Evolutionary conservation across 2,329 filamentous ascomycete species (phyloP), one percentile per base, ranked within the genome.

Genomic region (Diplodia sapinea): DNA sequence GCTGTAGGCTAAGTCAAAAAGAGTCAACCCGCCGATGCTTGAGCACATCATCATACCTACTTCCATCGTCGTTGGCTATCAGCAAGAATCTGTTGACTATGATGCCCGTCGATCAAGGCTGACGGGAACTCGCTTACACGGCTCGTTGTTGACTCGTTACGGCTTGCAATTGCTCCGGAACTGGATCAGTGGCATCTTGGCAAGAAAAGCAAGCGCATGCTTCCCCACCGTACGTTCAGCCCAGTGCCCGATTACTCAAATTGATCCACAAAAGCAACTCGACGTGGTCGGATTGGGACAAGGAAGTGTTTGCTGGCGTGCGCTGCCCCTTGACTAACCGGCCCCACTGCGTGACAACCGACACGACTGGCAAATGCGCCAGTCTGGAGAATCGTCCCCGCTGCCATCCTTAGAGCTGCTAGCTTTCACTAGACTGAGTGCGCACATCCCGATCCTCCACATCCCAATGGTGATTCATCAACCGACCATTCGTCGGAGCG

Each of bases 11-110:
- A n/a, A 17, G 29, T 26, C 23, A 20, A 52, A 63, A 63, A 38
- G 17, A 29, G 59, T 26, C 47, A 63, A 49, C 38, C 38, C 26
- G 50, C 59, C 59, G 59, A 63, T 51, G 59, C 47, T 38, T 31
- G 47, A 40, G 59, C 59, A 51, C 11, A 38, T 51, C 29, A 51
- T 51, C 47, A 51, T 36, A 49, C 29, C 26, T 33, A 29, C 31
- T 63, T 26, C 13, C 12, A 12, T 33, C 47, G 47, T 33, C 31
- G 50, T 63, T 63, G 59, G 59, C 29, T 11, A 7, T 11, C 13
- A 31, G 31, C 59, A 23, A 9, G n/a, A 51, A 63, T 20, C 59
- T 43, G 23, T n/a, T 38, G 7, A 51, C 40, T 20, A 4, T 63
- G 59, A 63, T 51, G 47, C 47, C 59, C 59, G 47, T 23, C 20